phyloP scores from a whole-genome alignment of 352 stramenopile species.

The Phytophthora idaei region DNA sequence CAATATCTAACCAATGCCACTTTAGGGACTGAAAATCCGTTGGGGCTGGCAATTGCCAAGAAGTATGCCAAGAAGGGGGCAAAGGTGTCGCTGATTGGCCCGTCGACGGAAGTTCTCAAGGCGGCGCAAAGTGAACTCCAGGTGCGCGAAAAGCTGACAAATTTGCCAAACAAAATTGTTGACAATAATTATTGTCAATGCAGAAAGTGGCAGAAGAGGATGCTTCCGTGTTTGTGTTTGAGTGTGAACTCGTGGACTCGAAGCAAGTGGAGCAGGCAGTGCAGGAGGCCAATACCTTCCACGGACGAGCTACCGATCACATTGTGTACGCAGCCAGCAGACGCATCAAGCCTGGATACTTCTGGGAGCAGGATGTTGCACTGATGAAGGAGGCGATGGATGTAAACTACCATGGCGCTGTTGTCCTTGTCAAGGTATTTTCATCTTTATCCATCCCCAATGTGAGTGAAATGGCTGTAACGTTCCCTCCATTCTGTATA shows the following conservation, averaged over 20 bases:
- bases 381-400: constrained; percentile 54
- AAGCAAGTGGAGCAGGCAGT: constrained; percentile 46
- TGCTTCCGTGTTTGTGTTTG: constrained; percentile 39
- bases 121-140: constrained; percentile 42
- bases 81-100: constrained; percentile 58
- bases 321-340: constrained; percentile 54
- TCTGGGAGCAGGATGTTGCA: constrained; percentile 59
- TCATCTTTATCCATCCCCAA: not conserved
- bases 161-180: not conserved
- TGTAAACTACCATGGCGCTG: constrained; percentile 64
- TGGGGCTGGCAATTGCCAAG: constrained; percentile 68
- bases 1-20: constrained; percentile 11
- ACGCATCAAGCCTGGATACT: constrained; percentile 40
- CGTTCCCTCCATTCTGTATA: constrained; percentile 17
- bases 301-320: constrained; percentile 63
- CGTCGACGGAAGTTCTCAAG: constrained; percentile 42
- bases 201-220: constrained; percentile 24
- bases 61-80: constrained; percentile 59
- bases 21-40: constrained; percentile 41
- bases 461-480: constrained; percentile 1
- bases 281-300: constrained; percentile 60
- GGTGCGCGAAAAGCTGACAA: constrained; percentile 14
- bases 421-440: constrained; percentile 60
- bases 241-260: constrained; percentile 49
- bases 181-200: constrained; percentile 4